Conservation (phyloP, 306 rosid species). For the Citrullus mucosospermus region DNA sequence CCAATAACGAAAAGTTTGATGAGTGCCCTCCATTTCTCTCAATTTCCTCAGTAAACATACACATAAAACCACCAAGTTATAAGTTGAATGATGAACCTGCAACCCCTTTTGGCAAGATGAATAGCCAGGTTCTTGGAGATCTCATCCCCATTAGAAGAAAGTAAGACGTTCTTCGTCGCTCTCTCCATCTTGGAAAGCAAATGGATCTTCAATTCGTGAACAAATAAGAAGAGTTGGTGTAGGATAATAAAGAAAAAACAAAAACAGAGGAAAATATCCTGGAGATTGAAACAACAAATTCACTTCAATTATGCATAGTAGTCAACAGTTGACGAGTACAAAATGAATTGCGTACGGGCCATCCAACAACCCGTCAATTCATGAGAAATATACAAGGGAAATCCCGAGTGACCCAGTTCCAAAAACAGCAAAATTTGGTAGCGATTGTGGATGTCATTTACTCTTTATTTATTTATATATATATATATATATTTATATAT, state of each 20-base stretch:
- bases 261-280: not conserved
- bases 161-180: constrained; percentile 39
- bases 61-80: not conserved
- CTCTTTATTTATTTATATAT: too few relatives aligned
- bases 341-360: not conserved
- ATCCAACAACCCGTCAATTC: not conserved
- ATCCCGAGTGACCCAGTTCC: too few relatives aligned
- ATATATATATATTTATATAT: too few relatives aligned
- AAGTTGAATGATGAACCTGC: constrained; percentile 40
- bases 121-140: constrained; percentile 50
- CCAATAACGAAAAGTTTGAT: not conserved
- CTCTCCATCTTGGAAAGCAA: constrained; percentile 5
- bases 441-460: too few relatives aligned
- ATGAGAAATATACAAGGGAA: not conserved
- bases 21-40: not conserved
- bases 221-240: not conserved
- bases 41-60: not conserved
- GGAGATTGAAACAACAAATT: not conserved
- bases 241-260: not conserved
- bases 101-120: constrained; percentile 62
- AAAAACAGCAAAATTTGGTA: too few relatives aligned
- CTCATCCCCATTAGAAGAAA: constrained; percentile 58
- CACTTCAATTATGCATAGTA: not conserved
- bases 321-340: not conserved
- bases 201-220: not conserved